Base-by-base conservation (phyloP, 768 basidiomycete species). In the Russula compacta region DNA sequence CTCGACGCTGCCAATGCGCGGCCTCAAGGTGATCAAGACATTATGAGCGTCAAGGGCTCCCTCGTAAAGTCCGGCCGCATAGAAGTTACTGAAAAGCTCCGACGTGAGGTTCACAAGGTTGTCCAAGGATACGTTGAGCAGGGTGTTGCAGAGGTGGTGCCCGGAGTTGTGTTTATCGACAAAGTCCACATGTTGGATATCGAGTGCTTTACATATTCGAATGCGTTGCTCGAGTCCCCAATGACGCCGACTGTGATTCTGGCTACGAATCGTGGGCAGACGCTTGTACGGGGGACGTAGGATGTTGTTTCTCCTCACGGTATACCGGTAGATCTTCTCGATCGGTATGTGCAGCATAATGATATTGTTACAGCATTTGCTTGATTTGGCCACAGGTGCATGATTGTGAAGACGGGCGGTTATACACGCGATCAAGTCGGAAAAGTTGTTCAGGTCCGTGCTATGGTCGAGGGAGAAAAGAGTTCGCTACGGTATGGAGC, bases 171-270 rank as follows among this genome's bases (percentile, higher is more conserved):
- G 12, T 99, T 99, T 73, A 29, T 29, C 24, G 3, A 29, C 24
- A 3, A 97, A 94, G 95, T 98, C 21, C 97, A 99, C 76, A 98
- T 98, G 95, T 85, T 99, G 63, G 97, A 99, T 72, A 95, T 98
- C 69, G 97, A 99, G 72, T 98, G 95, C 73, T 99, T 98, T 78
- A 98, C 97, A 4, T 99, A 95, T 75, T 82, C 98, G 39, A 98
- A 98, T 73, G 87, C 93, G 10, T 81, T 98, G 8, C 81, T 99
- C 49, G 97, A 98, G 73, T 94, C 92, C 0, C 85, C 91, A 2
- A 92, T 99, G 86, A 94, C 97, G 3, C 97, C 97, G 0, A 97
- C 97, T 4, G 95, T 99, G 32, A 89, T 99, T 67, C 79, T 98
- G 63, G 97, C 97, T 3, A 98, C 95, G 24, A 99, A 99, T 71